Percentiles rank a stretch among this genome's conserved stretches.
phyloP scores from a whole-genome alignment of 2,329 filamentous ascomycete species.

The Talaromyces sp. region DNA sequence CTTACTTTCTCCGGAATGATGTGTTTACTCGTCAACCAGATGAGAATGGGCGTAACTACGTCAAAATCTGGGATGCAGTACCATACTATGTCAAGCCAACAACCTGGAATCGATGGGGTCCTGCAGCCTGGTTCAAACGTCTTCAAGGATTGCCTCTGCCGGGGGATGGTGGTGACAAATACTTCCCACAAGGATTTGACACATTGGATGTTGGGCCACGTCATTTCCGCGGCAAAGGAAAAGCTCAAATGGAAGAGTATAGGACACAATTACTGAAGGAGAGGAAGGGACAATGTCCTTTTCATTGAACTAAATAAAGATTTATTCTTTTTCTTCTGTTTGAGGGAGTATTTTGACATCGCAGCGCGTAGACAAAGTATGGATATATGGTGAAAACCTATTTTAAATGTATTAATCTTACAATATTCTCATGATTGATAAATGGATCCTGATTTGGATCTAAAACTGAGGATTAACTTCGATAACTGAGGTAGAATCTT shows the following conservation, averaged over 20 bases:
- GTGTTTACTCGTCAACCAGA: constrained; percentile 51
- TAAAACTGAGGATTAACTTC: not conserved
- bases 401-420: not conserved
- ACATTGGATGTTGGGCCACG: constrained; percentile 62
- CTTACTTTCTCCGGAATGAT: constrained; percentile 38
- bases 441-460: not conserved
- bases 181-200: constrained; percentile 50
- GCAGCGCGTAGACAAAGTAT: not conserved
- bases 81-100: constrained; percentile 65
- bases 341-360: not conserved
- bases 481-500: not conserved
- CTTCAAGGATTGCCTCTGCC: constrained; percentile 49
- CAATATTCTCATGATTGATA: not conserved
- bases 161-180: constrained; percentile 48
- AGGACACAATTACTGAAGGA: constrained; percentile 38
- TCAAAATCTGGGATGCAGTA: constrained; percentile 56
- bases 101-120: constrained; percentile 63
- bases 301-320: constrained; percentile 23
- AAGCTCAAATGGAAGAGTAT: constrained; percentile 47
- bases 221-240: constrained; percentile 53
- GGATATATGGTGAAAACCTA: not conserved
- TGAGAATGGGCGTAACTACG: constrained; percentile 54
- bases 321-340: not conserved
- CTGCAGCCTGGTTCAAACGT: constrained; percentile 52
- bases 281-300: constrained; percentile 52